Conservation (phyloP, 768 basidiomycete species). For the Xerocomellus amylosporus region DNA sequence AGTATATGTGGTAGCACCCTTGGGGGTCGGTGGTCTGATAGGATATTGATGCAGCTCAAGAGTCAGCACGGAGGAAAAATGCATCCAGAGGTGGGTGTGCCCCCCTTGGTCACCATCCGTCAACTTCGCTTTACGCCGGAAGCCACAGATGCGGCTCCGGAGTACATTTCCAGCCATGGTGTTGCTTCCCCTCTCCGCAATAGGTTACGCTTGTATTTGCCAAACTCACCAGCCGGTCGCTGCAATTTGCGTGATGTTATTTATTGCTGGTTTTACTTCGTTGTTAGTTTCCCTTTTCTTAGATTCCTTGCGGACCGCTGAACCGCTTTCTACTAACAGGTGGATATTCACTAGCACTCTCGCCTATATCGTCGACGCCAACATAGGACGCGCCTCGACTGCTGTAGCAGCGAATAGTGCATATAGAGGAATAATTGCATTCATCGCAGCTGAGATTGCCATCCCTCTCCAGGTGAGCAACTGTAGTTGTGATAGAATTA, state of each 20-base stretch:
- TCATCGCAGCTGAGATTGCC: conserved; percentile 71
- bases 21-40: conserved; percentile 60
- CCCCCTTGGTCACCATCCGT: neutral
- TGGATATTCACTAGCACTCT: conserved; percentile 66
- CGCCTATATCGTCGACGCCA: conserved; percentile 86
- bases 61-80: conserved; percentile 41
- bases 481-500: neutral
- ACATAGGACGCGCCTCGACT: conserved; percentile 74
- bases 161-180: conserved; percentile 59
- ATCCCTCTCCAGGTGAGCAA: conserved; percentile 58
- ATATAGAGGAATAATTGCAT: conserved; percentile 68
- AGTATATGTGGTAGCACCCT: conserved; percentile 51
- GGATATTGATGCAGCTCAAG: conserved; percentile 40
- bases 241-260: conserved; percentile 69
- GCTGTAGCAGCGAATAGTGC: conserved; percentile 75
- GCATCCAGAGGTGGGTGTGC: conserved; percentile 57
- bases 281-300: conserved; percentile 18
- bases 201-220: conserved; percentile 77
- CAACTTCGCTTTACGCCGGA: neutral
- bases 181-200: conserved; percentile 50
- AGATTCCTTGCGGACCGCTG: neutral
- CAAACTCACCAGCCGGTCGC: conserved; percentile 61
- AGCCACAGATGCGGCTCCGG: conserved; percentile 63
- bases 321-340: conserved; percentile 24
- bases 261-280: conserved; percentile 65